Conservation (phyloP, 305 asterid genomes). For the Ilex paraguariensis region DNA sequence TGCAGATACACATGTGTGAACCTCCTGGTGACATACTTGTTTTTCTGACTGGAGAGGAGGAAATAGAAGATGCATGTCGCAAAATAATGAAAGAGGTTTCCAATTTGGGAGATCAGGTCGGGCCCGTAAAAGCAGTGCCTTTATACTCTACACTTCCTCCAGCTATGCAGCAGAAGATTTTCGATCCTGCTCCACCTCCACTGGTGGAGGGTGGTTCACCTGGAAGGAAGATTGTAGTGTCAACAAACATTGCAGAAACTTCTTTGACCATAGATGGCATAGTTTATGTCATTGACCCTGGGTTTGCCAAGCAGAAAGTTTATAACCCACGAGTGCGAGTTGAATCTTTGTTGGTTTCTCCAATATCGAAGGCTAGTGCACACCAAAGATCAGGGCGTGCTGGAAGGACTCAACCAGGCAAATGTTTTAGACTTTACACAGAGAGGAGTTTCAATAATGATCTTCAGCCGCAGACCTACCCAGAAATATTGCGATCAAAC, state of each 20-base stretch:
- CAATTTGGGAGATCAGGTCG: slow-evolving; percentile 84
- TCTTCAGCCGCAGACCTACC: slow-evolving; percentile 91
- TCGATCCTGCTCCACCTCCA: slow-evolving; percentile 95
- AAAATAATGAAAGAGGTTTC: slow-evolving; percentile 70
- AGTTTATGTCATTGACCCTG: slow-evolving; percentile 95
- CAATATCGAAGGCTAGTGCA: slow-evolving; percentile 99
- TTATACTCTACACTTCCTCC: slow-evolving; percentile 59
- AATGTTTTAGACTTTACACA: slow-evolving; percentile 92
- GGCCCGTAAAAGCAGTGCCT: slow-evolving; percentile 64
- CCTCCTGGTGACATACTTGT: slow-evolving; percentile 23
- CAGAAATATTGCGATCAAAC: slow-evolving; percentile 86
- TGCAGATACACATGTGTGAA: slow-evolving; percentile 23
- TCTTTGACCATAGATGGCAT: slow-evolving; percentile 98
- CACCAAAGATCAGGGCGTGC: slow-evolving; percentile 99
- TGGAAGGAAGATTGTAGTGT: slow-evolving; percentile 95
- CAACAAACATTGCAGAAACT: slow-evolving; percentile 96
- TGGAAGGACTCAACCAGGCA: slow-evolving; percentile 98
- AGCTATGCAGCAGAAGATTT: slow-evolving; percentile 96
- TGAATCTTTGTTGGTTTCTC: slow-evolving; percentile 95
- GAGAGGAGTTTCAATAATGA: slow-evolving; percentile 84
- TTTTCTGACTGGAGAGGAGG: slow-evolving; percentile 23
- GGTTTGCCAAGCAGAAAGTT: slow-evolving; percentile 88
- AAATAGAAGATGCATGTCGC: slow-evolving; percentile 23
- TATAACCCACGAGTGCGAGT: slow-evolving; percentile 91
- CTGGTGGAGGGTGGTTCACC: slow-evolving; percentile 80